phyloP scores from a whole-genome alignment of 2,329 filamentous ascomycete species.

The Fusarium nodosum region DNA sequence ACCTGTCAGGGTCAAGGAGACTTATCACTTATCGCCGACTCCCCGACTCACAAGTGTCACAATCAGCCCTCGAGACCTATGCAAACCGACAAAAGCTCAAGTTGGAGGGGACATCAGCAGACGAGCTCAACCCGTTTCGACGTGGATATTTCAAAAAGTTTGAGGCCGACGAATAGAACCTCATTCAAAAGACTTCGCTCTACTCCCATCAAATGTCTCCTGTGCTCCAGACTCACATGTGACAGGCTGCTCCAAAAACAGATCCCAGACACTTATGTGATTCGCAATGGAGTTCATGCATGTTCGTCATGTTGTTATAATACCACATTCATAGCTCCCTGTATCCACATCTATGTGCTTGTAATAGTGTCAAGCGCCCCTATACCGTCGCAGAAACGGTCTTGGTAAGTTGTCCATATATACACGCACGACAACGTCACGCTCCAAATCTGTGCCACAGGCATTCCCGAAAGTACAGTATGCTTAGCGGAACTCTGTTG shows the following conservation, averaged over 20 bases:
- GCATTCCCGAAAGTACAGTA: background rate
- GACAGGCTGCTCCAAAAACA: conserved; percentile 33
- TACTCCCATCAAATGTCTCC: conserved; percentile 44
- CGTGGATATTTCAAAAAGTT: conserved; percentile 71
- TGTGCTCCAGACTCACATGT: conserved; percentile 41
- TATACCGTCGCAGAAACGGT: conserved; percentile 22
- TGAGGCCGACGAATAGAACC: conserved; percentile 53
- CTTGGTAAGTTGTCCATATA: conserved; percentile 16
- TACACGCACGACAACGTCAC: conserved; percentile 10
- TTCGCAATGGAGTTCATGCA: conserved; percentile 33
- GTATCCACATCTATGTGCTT: conserved; percentile 46
- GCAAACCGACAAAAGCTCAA: conserved; percentile 49
- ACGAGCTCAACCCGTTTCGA: conserved; percentile 73
- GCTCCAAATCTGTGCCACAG: conserved; percentile 12
- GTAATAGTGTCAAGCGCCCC: conserved; percentile 30
- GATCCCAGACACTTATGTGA: conserved; percentile 33
- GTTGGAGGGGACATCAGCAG: conserved; percentile 63
- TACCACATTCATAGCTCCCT: conserved; percentile 38
- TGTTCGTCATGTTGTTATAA: conserved; percentile 38
- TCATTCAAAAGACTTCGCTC: conserved; percentile 40
- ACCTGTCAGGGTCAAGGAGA: conserved; percentile 79
- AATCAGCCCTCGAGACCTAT: conserved; percentile 57
- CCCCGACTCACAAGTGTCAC: conserved; percentile 69
- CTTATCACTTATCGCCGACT: conserved; percentile 87
- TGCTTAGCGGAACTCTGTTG: conserved; percentile 80